Evolutionary conservation across 1,284 basidiomycete genomes (phyloP), one percentile per base, ranked within the genome.

Genomic region (Fomitiporia mediterranea): DNA sequence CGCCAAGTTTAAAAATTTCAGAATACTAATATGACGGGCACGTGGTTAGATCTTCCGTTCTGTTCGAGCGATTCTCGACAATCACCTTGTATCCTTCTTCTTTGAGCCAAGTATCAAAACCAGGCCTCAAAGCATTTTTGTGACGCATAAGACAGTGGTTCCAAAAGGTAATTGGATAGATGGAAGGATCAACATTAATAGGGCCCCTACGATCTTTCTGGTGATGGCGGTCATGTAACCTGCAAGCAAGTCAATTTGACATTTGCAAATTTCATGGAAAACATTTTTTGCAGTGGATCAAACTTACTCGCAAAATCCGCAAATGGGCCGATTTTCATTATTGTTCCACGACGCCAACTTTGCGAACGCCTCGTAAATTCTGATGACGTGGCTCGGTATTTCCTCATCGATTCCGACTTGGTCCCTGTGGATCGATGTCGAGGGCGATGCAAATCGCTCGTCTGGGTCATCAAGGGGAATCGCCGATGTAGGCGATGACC

Each of bases 261-360:
- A n/a, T n/a, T n/a, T n/a, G n/a, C n/a, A n/a, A n/a, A n/a, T n/a
- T n/a, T n/a, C n/a, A n/a, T n/a, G n/a, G n/a, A n/a, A n/a, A n/a
- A n/a, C n/a, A n/a, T n/a, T n/a, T n/a, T n/a, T n/a, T n/a, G n/a
- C n/a, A n/a, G n/a, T n/a, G n/a, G n/a, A n/a, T 5, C 4, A 30
- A 2, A 51, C 55, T 35, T 47, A 57, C 55, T 7, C 35, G 40
- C 55, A 57, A 47, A 57, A 48, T 27, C 56, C 56, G 25, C 56
- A 57, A 5, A 46, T 8, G 5, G 44, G n/a, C 5, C 25, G 17
- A 50, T 39, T 38, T 6, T 40, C 30, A 7, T 25, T 11, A 23
- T 43, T 39, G 2, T 27, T 3, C 56, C 56, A 58, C n/a, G 56
- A 40, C 11, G 38, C 51, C 25, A 58, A 13, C 28, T 37, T 54